A percentile compares a stretch with the other conserved stretches of the same genome.
These are phyloP conservation scores for Jackrogersella multiformis DNA, from an alignment of 495 filamentous ascomycete species.

Conservation along the genomic window DNA sequence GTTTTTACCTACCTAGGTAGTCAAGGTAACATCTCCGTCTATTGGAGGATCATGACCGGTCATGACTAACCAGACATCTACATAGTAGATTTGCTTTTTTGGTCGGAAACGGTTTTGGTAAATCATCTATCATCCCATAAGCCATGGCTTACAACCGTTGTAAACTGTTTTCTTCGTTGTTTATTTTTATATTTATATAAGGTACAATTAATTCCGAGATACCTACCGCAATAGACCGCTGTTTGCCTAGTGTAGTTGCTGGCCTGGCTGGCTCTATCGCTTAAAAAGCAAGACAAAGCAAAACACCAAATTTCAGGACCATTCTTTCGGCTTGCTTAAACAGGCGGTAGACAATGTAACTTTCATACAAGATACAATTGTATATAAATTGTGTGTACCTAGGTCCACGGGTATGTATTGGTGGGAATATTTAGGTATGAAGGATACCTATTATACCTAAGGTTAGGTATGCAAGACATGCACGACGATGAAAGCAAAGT, in stretches of 20 bases:
- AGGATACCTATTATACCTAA: too few species aligned
- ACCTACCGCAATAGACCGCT: constrained; percentile 16
- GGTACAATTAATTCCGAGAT: too few species aligned
- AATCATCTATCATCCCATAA: too few species aligned
- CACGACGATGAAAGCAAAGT: constrained; percentile 6
- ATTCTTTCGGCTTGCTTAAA: constrained; percentile 10
- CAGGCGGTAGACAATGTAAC: constrained; percentile 5
- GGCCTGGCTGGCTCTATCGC: neutral
- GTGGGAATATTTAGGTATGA: neutral
- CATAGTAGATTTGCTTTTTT: too few species aligned
- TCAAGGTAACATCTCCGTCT: constrained; percentile 15
- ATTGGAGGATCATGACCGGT: constrained; percentile 6
- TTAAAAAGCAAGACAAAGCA: constrained; percentile 5
- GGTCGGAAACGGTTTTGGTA: too few species aligned
- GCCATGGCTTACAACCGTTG: constrained; percentile 1
- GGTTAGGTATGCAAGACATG: constrained; percentile 35
- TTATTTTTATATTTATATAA: too few species aligned
- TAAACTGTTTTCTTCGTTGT: neutral
- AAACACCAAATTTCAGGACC: neutral
- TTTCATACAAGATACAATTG: too few species aligned
- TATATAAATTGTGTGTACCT: neutral
- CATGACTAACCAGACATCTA: neutral
- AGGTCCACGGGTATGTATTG: neutral
- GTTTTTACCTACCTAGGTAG: constrained; percentile 1
- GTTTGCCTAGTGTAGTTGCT: too few species aligned